A percentile compares a stretch with the other conserved stretches of the same genome.
Conservation (phyloP, 1,284 basidiomycete genomes). For the Rhodofomes roseus region DNA sequence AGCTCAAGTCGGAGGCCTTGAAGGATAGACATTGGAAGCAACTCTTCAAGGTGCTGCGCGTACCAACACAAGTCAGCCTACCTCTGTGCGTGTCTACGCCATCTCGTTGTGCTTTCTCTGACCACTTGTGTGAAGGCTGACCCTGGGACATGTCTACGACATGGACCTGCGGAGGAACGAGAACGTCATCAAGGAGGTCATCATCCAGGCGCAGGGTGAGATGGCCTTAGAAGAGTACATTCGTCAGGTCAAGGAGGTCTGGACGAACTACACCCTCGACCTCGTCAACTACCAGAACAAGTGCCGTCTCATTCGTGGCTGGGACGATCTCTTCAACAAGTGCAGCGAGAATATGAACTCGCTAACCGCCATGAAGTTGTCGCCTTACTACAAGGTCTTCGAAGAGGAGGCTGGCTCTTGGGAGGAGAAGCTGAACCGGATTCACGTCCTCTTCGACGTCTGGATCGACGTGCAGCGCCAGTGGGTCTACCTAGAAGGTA, state of each 20-base stretch:
- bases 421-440: constrained; percentile 93
- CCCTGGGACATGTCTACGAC: constrained; percentile 95
- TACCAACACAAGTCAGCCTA: constrained; percentile 62
- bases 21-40: constrained; percentile 99
- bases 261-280: constrained; percentile 95
- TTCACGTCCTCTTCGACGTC: constrained; percentile 95
- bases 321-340: constrained; percentile 97
- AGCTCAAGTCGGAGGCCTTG: constrained; percentile 95
- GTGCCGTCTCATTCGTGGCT: constrained; percentile 92
- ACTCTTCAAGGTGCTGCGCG: constrained; percentile 87
- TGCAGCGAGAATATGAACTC: constrained; percentile 97
- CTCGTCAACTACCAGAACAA: constrained; percentile 99
- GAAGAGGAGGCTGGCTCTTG: constrained; percentile 92
- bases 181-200: constrained; percentile 86
- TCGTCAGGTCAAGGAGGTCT: constrained; percentile 94
- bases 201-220: constrained; percentile 98
- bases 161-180: constrained; percentile 96
- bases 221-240: constrained; percentile 95
- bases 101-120: not conserved
- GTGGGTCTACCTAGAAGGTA: constrained; percentile 99
- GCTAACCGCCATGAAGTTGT: constrained; percentile 93
- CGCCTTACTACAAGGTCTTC: constrained; percentile 96
- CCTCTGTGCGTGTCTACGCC: constrained; percentile 51
- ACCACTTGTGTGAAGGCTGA: constrained; percentile 60
- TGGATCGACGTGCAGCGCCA: constrained; percentile 99